Base-by-base conservation (phyloP, 768 basidiomycete species). In the Lentinus tigrinus region DNA sequence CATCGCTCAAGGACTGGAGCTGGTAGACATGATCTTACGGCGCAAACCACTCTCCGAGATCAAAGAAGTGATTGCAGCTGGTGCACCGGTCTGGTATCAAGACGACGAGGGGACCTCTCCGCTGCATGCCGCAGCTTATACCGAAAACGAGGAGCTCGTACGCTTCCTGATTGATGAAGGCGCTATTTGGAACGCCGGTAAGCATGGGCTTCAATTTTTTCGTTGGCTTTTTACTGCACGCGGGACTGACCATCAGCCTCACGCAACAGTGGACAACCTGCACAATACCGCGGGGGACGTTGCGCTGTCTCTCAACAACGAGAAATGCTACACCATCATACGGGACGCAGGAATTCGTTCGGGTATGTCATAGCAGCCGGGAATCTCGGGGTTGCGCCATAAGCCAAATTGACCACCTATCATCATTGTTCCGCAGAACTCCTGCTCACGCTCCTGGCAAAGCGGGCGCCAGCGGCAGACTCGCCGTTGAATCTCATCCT, bases 341-440 rank as follows among this genome's bases (percentile, higher is more conserved):
- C 83, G 93, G n/a, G 88, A 96, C 73, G 91, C 96, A 55, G 97
- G 96, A 8, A 85, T 98, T 57, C 85, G 96, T 56, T 81, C 90
- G 74, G 95, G 95, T 92, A 24, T 46, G 43, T 24, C 31, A 31
- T 11, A 26, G 11, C 21, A 6, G 21, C 14, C 39, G 39, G 39
- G 39, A 8, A 40, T 40, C 14, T 40, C 39, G 39, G 39, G 6
- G 14, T 8, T 1, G 6, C 39, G 6, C 3, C 1, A 19, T 11
- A 11, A 19, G 39, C 19, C 39, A 40, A 8, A 40, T 40, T 40
- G 39, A 40, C 21, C 5, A 46, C 3, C 38, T 9, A 27, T 1
- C 43, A 11, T 23, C 56, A 44, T 56, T 38, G 59, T 54, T 40
- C 38, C 49, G 55, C 69, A 90, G 92, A 93, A 72, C 78, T 93